Evolutionary conservation across 768 basidiomycete species (phyloP).

Genomic region (Kwoniella sp.): DNA sequence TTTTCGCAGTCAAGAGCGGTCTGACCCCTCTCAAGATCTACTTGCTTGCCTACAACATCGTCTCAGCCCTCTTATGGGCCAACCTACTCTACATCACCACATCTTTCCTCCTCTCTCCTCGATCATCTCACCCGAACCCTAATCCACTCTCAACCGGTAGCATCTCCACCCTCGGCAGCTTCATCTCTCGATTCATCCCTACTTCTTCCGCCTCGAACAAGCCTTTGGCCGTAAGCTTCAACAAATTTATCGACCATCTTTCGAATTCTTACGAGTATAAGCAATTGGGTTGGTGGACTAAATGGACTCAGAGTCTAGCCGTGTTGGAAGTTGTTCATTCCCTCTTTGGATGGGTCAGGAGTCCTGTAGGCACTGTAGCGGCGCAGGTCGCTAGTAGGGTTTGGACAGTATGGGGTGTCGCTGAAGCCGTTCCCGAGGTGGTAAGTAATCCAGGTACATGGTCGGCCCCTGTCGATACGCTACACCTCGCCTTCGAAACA

Average conservation of each 20-base stretch:
- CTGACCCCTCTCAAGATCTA: slow-evolving; percentile 59
- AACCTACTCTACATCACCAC: slow-evolving; percentile 67
- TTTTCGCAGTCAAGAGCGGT: slow-evolving; percentile 16
- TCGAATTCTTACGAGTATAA: slow-evolving; percentile 64
- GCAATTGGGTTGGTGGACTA: slow-evolving; percentile 63
- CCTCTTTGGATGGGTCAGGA: slow-evolving; percentile 74
- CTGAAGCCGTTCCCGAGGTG: slow-evolving; percentile 64
- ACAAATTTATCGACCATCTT: slow-evolving; percentile 60
- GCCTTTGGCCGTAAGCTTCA: slow-evolving; percentile 20
- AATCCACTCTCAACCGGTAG: neutral
- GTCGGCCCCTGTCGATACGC: no score
- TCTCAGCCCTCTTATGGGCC: slow-evolving; percentile 74
- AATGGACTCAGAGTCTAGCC: slow-evolving; percentile 80
- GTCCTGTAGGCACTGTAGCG: slow-evolving; percentile 70
- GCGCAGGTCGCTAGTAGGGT: slow-evolving; percentile 81
- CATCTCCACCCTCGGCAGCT: slow-evolving; percentile 4
- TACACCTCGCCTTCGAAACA: no score
- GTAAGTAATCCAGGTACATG: no score
- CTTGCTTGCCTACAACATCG: slow-evolving; percentile 74
- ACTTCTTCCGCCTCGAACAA: slow-evolving; percentile 7
- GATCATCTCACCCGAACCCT: slow-evolving; percentile 51
- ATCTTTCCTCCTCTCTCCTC: slow-evolving; percentile 53
- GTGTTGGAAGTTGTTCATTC: slow-evolving; percentile 81
- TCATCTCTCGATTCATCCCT: slow-evolving; percentile 16
- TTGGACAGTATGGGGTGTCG: slow-evolving; percentile 82